These are phyloP conservation scores for Penicillium tannophilum DNA, from an alignment of 495 filamentous ascomycete genomes.

Conservation along the genomic window DNA sequence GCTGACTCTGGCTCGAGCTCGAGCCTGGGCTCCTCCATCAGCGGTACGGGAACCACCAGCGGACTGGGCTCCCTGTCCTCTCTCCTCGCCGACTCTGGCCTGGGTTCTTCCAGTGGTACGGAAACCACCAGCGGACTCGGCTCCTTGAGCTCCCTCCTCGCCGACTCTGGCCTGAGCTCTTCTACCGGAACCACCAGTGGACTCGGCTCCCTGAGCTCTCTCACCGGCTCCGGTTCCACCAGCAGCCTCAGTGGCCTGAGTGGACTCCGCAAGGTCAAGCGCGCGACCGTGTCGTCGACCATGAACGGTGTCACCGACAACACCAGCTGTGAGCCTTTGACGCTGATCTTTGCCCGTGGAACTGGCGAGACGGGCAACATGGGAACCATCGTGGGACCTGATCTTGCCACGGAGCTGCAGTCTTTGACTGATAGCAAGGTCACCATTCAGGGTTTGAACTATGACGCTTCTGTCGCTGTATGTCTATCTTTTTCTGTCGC, in stretches of 20 bases:
- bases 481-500: not conserved
- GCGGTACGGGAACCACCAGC: not conserved
- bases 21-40: not conserved
- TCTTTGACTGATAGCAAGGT: slow-evolving; percentile 39
- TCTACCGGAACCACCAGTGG: not conserved
- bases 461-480: slow-evolving; percentile 46
- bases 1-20: not conserved
- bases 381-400: slow-evolving; percentile 57
- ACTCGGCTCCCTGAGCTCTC: not conserved
- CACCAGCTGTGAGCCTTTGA: slow-evolving; percentile 46
- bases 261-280: not conserved
- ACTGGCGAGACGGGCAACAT: slow-evolving; percentile 59
- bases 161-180: not conserved
- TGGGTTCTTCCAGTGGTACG: not conserved
- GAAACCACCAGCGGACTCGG: not conserved
- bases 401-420: slow-evolving; percentile 52
- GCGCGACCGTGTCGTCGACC: not conserved
- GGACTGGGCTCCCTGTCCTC: not conserved
- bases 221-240: not conserved
- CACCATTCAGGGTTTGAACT: slow-evolving; percentile 60
- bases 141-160: not conserved
- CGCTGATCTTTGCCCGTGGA: slow-evolving; percentile 62
- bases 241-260: not conserved
- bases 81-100: not conserved
- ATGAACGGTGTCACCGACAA: slow-evolving; percentile 46